Base-by-base conservation (phyloP, 208 protist genomes). In the Tritrichomonas musculus region DNA sequence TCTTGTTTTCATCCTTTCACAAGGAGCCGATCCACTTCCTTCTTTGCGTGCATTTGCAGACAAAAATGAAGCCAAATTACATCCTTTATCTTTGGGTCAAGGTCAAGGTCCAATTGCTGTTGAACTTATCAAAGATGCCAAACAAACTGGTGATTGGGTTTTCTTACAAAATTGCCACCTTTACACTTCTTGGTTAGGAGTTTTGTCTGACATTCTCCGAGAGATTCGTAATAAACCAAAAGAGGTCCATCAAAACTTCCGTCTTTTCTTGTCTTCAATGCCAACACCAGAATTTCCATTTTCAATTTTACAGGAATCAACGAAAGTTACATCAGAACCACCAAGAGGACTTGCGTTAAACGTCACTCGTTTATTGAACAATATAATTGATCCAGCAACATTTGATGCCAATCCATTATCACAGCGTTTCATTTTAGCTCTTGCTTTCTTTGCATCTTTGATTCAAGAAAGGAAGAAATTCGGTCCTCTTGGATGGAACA, bases 241-340 rank as follows among this genome's bases (percentile, higher is more conserved):
- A 20, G 93, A 93, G 80, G 95, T 97, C 20, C 95, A 98, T 95
- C 94, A 95, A 11, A 95, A 97, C 93, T 99, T 99, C 95, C 97
- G 98, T 41, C 96, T 99, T n/a, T 99, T 98, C 98, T 96, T 99
- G 66, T 99, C 98, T 25, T 98, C 97, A 27, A 99, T 98, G 97
- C 98, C 98, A 53, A 94, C 69, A 57, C 55, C 53, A 55, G 97
- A 98, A 94, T 99, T 99, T 96, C 98, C 98, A 13, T 96, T 99
- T n/a, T 97, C 98, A 95, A 97, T 99, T 60, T 96, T 99, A 93
- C 98, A 99, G 95, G 97, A 96, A 55, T 97, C 97, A 33, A 96
- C 99, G 92, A 99, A 99, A 95, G 95, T 99, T 73, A 99, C 98
- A 30, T 99, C 98, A 94, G 98, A 99, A 96, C 97, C 98, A 60